Evolutionary conservation across 129 eudicot genomes (phyloP).

Genomic region (Chrysanthemum lavandulifolium): DNA sequence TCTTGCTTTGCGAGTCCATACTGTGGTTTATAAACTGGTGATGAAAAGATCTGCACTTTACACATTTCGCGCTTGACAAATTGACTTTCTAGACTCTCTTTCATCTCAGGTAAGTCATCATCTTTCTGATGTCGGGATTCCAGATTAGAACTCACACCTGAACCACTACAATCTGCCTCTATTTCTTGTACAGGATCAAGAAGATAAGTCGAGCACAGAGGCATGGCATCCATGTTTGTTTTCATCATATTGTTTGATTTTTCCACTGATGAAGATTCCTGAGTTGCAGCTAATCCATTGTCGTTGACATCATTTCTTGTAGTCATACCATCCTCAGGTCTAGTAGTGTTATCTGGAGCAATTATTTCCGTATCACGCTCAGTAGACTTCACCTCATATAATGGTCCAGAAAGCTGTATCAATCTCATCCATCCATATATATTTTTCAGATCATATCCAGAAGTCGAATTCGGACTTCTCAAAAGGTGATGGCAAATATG

Average conservation of each 20-base stretch:
- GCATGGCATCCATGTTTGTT: constrained; percentile 8
- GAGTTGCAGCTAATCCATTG: constrained; percentile 19
- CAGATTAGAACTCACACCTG: constrained; percentile 16
- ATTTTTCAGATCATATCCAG: constrained; percentile 25
- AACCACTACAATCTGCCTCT: constrained; percentile 18
- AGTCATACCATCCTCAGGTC: constrained; percentile 14
- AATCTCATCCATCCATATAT: constrained; percentile 54
- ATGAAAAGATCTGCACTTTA: constrained; percentile 25
- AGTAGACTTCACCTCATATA: neutral
- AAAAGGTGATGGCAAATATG: constrained; percentile 22
- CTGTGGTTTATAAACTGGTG: constrained; percentile 33
- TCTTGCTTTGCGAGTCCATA: constrained; percentile 62
- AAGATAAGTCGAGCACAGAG: constrained; percentile 33
- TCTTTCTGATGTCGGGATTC: constrained; percentile 17
- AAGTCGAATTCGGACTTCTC: constrained; percentile 29
- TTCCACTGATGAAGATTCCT: constrained; percentile 21
- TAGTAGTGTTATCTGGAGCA: constrained; percentile 17
- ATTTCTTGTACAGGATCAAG: constrained; percentile 24
- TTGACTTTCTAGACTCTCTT: constrained; percentile 24
- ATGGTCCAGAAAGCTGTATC: constrained; percentile 14
- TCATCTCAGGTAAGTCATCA: constrained; percentile 26
- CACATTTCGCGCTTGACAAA: constrained; percentile 17
- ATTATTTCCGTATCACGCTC: constrained; percentile 16
- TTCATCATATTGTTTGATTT: constrained; percentile 3
- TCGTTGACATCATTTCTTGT: constrained; percentile 17